These are phyloP conservation scores for Barnettozyma botsteinii DNA, from an alignment of 805 yeast genomes.

Conservation along the genomic window DNA sequence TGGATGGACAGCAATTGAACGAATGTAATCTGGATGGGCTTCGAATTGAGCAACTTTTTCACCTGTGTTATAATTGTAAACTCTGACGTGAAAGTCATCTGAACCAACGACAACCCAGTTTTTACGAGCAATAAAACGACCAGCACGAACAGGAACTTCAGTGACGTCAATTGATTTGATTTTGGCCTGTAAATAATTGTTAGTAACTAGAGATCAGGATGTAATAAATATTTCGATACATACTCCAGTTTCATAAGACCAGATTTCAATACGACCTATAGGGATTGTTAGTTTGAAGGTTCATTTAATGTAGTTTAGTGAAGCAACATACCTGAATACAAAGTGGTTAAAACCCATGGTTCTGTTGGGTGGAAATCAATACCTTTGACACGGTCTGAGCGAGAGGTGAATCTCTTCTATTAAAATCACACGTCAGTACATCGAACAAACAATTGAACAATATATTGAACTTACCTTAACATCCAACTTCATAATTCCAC, in stretches of 20 bases:
- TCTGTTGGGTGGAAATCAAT: constrained; percentile 97
- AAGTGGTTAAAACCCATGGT: constrained; percentile 93
- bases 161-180: constrained; percentile 91
- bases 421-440: neutral
- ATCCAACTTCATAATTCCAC: constrained; percentile 21
- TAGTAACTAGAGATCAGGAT: constrained; percentile 6
- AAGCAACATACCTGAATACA: constrained; percentile 65
- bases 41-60: constrained; percentile 93
- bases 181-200: constrained; percentile 36
- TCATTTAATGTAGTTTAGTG: no score
- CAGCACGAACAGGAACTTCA: constrained; percentile 94
- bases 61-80: constrained; percentile 91
- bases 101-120: constrained; percentile 96
- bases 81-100: constrained; percentile 92
- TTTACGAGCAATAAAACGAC: constrained; percentile 90
- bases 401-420: constrained; percentile 77
- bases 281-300: neutral
- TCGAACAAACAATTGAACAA: neutral
- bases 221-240: constrained; percentile 1
- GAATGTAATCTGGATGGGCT: constrained; percentile 96
- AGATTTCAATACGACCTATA: constrained; percentile 62
- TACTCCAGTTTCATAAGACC: constrained; percentile 82
- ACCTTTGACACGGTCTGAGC: constrained; percentile 96
- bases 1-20: constrained; percentile 92
- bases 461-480: constrained; percentile 18